Conservation (phyloP, 768 basidiomycete species). For the Mycena metata region DNA sequence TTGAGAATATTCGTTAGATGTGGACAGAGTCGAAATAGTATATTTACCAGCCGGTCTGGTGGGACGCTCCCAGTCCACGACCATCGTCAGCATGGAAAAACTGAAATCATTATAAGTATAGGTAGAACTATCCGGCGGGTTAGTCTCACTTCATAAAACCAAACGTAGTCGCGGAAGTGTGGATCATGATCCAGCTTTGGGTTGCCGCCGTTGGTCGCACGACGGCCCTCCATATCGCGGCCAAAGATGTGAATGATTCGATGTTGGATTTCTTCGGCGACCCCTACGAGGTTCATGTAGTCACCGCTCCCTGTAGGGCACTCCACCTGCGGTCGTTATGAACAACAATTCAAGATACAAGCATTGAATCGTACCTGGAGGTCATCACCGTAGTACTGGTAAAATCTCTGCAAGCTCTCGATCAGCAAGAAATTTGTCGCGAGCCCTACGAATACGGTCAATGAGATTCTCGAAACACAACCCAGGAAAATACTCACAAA, state of each 20-base stretch:
- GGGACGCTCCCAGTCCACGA: conserved; percentile 94
- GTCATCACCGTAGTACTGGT: conserved; percentile 96
- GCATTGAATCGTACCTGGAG: conserved; percentile 63
- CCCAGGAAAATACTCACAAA: conserved; percentile 64
- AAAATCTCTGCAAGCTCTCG: conserved; percentile 96
- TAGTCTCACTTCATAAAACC: conserved; percentile 87
- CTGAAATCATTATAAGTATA: conserved; percentile 52
- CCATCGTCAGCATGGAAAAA: conserved; percentile 97
- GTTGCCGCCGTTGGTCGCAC: conserved; percentile 94
- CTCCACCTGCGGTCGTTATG: conserved; percentile 70
- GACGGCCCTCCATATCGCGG: conserved; percentile 86
- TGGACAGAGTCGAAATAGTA: background rate
- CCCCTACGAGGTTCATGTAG: conserved; percentile 93
- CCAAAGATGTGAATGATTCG: conserved; percentile 99
- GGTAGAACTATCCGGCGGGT: conserved; percentile 5
- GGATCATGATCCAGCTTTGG: conserved; percentile 91
- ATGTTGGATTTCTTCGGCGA: conserved; percentile 98
- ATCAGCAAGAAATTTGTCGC: conserved; percentile 97
- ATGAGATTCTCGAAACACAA: conserved; percentile 14
- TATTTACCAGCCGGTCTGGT: conserved; percentile 95
- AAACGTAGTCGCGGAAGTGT: conserved; percentile 96
- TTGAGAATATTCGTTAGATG: conserved; percentile 41
- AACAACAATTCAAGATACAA: background rate
- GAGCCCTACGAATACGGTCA: conserved; percentile 70
- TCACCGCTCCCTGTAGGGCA: conserved; percentile 98